phyloP scores from a whole-genome alignment of 2,329 filamentous ascomycete genomes.

The Nothophoma quercina region DNA sequence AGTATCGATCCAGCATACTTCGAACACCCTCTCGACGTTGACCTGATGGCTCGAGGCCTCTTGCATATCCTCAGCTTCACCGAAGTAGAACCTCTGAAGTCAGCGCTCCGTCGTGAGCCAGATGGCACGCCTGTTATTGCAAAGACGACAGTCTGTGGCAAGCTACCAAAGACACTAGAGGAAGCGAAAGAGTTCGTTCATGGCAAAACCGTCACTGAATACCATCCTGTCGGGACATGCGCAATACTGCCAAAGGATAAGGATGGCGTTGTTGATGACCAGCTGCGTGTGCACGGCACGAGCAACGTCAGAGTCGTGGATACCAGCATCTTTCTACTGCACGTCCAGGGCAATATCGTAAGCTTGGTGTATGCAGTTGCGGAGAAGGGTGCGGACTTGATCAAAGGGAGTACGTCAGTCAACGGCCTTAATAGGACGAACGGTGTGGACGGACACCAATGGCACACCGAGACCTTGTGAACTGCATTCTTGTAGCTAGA shows the following conservation, averaged over 20 bases:
- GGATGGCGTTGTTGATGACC: conserved; percentile 36
- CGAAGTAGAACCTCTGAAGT: conserved; percentile 39
- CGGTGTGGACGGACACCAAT: background rate
- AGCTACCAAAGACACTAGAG: conserved; percentile 28
- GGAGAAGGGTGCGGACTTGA: conserved; percentile 41
- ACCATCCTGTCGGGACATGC: conserved; percentile 42
- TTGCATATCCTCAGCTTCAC: conserved; percentile 41
- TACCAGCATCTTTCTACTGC: conserved; percentile 37
- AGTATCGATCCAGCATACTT: conserved; percentile 55
- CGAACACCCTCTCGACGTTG: conserved; percentile 54
- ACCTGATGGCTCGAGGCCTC: conserved; percentile 49
- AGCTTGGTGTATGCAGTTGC: conserved; percentile 44
- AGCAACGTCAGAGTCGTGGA: conserved; percentile 40
- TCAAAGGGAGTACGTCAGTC: conserved; percentile 23
- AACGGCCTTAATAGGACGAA: conserved; percentile 4
- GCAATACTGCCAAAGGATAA: conserved; percentile 44
- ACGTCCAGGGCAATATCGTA: conserved; percentile 40
- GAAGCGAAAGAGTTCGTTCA: conserved; percentile 30
- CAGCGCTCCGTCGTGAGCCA: conserved; percentile 36
- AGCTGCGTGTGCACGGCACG: conserved; percentile 42
- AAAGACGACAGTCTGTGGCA: background rate
- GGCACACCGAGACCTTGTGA: too few species aligned
- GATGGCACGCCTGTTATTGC: conserved; percentile 23
- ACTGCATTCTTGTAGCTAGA: background rate
- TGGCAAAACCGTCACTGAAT: conserved; percentile 35